phyloP scores from a whole-genome alignment of 495 filamentous ascomycete genomes.

The Diplogelasinospora grovesii region DNA sequence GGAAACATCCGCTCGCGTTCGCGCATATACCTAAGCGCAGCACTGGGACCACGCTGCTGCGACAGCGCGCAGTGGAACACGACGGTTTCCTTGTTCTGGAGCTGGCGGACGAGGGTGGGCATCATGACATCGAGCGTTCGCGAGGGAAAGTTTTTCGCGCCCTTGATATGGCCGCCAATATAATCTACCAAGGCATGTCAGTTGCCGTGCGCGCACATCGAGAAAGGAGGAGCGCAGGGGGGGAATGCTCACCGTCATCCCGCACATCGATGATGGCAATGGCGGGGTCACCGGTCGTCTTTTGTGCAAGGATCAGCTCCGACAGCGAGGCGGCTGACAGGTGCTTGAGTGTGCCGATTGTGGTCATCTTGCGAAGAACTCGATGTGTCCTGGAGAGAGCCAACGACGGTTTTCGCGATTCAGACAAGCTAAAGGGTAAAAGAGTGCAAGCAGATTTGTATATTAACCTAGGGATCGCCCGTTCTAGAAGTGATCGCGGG shows the following conservation, averaged over 20 bases:
- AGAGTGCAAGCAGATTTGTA: too few species aligned
- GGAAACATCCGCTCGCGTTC: slow-evolving; percentile 52
- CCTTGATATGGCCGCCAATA: slow-evolving; percentile 85
- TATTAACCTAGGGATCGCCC: too few species aligned
- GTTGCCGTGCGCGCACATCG: too few species aligned
- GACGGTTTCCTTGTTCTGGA: slow-evolving; percentile 72
- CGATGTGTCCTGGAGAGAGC: too few species aligned
- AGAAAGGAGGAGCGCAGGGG: not conserved
- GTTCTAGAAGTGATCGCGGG: too few species aligned
- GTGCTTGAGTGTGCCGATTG: slow-evolving; percentile 55
- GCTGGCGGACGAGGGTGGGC: slow-evolving; percentile 72
- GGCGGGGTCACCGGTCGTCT: slow-evolving; percentile 15
- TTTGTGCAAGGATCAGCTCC: slow-evolving; percentile 37
- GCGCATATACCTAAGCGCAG: slow-evolving; percentile 62
- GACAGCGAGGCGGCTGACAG: slow-evolving; percentile 59
- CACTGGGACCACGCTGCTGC: slow-evolving; percentile 74
- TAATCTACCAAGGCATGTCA: slow-evolving; percentile 51
- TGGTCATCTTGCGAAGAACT: slow-evolving; percentile 31
- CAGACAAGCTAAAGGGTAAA: too few species aligned
- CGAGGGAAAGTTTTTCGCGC: slow-evolving; percentile 69
- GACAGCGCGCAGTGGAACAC: slow-evolving; percentile 95
- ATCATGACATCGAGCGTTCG: slow-evolving; percentile 63
- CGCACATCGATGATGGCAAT: slow-evolving; percentile 85
- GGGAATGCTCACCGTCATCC: slow-evolving; percentile 58
- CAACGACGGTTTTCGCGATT: too few species aligned